Base-by-base conservation (phyloP, 202 grass and related monocot species). In the Zizania palustris region DNA sequence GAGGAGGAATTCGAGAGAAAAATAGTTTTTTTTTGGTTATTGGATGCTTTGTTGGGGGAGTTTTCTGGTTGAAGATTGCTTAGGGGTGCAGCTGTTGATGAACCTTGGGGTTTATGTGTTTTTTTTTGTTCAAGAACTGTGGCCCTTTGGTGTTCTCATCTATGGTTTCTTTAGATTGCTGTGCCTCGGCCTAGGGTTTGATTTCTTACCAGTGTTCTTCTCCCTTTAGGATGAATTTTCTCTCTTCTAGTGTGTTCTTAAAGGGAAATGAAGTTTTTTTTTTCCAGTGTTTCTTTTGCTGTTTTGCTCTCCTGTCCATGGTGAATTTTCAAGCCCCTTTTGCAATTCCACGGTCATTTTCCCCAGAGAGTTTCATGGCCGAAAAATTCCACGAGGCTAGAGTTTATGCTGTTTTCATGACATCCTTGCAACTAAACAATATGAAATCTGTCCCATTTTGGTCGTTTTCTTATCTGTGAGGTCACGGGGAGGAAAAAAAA, bases 401-500 rank as follows among this genome's bases (percentile, higher is more conserved):
- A 67, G 60, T 78, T 82, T 35, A 21, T 53, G 65, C 5, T 3
- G 20, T 45, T 13, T 61, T 48, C 49, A 37, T 72, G 11, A 5
- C n/a, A 48, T 73, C 55, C 46, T 79, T 39, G 69, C 41, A 61
- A 57, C 70, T 37, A 34, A 56, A 35, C 48, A 14, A 53, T 77
- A 28, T 28, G 9, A 62, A 68, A 74, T 44, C 1, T 4, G 2
- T 65, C n/a, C 8, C 34, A 3, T 33, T 62, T 63, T 77, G 48
- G 45, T 21, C 6, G 33, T 56, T 55, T 74, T 50, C 16, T 50
- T 66, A 45, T 9, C 7, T 54, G 45, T 79, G 56, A 74, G 48
- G 63, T 87, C 85, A 79, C 16, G 7, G 6, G 8, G 20, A 73
- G 36, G 43, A 83, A 55, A 63, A 54, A 61, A 67, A 74, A 9